Evolutionary conservation across 345 rosid species (phyloP), one percentile per base, ranked within the genome.

Genomic region (Camelina hispida): DNA sequence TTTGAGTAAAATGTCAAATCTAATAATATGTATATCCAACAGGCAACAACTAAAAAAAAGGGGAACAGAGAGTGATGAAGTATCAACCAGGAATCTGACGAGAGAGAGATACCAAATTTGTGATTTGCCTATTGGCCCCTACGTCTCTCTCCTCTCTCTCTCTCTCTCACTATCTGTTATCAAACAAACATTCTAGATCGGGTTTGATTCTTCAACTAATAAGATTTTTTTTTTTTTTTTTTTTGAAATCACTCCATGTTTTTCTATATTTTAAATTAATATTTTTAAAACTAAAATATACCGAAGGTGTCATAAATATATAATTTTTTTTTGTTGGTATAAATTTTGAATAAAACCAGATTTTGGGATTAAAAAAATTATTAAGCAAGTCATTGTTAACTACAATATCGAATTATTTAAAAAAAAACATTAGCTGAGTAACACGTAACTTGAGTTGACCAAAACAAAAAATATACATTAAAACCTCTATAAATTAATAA

Each of bases 101-200:
- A 34, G 7, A 57, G 22, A 32, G 1, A 57, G 42, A 37, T 37
- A 35, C 64, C 46, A 59, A n/a, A n/a, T 69, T 57, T 43, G 5
- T 57, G 11, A 55, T 69, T 44, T 2, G 55, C 65, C 65, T 56
- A 68, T 55, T 55, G 63, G 63, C 63, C 20, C 1, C 22, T 28
- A 56, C 10, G 3, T 15, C 38, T 28, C 12, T 0, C 3, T 3
- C 15, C 4, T 13, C n/a, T 22, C 8, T n/a, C 10, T 47, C 53
- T 18, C 55, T 50, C 6, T 50, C 25, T 16, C 20, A 1, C 5
- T 42, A 5, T 46, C 18, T 6, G 37, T 3, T 7, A 1, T n/a
- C 0, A 38, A 38, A 28, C 5, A 28, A 15, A 44, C 50, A 44
- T 44, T 44, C n/a, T 47, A 47, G 52, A 47, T 47, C 52, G 7